phyloP scores from a whole-genome alignment of 169 alveolate genomes.

The Theileria equi region DNA sequence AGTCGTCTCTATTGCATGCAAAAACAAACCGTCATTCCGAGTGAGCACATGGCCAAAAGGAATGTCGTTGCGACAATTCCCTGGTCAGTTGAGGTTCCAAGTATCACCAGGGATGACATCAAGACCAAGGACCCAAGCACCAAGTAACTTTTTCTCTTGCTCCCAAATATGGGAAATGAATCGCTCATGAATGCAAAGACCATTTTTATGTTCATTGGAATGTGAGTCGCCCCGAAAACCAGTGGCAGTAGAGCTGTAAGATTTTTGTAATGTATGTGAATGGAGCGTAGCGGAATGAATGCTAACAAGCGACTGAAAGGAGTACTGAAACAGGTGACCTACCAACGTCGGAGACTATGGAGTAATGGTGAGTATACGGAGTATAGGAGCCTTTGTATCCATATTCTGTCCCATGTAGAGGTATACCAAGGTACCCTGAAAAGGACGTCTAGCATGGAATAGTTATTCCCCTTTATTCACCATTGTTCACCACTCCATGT shows the following conservation, averaged over 20 bases:
- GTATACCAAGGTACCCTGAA: too few relatives aligned
- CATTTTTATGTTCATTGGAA: conserved; percentile 83
- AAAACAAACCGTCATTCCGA: conserved; percentile 69
- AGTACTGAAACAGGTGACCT: too few relatives aligned
- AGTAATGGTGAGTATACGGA: too few relatives aligned
- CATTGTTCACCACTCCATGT: too few relatives aligned
- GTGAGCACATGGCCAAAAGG: conserved; percentile 65
- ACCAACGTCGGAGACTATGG: too few relatives aligned
- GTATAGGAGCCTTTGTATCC: too few relatives aligned
- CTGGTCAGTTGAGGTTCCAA: conserved; percentile 54
- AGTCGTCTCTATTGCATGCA: not conserved
- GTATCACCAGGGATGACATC: conserved; percentile 48
- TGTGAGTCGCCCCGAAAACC: conserved; percentile 73
- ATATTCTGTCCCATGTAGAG: too few relatives aligned
- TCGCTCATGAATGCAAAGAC: conserved; percentile 83
- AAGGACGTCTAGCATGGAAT: too few relatives aligned
- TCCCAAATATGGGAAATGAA: conserved; percentile 79
- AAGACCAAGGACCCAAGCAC: conserved; percentile 73
- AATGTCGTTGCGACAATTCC: conserved; percentile 56
- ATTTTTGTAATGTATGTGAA: too few relatives aligned
- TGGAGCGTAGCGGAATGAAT: too few relatives aligned
- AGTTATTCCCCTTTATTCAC: too few relatives aligned
- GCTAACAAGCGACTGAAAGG: too few relatives aligned
- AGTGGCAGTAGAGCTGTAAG: conserved; percentile 72
- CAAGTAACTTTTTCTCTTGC: conserved; percentile 82